Percentiles rank a stretch among this genome's conserved stretches.
Evolutionary conservation across 164 flowering plant species (phyloP).

Genomic region (Vitis labrusca): DNA sequence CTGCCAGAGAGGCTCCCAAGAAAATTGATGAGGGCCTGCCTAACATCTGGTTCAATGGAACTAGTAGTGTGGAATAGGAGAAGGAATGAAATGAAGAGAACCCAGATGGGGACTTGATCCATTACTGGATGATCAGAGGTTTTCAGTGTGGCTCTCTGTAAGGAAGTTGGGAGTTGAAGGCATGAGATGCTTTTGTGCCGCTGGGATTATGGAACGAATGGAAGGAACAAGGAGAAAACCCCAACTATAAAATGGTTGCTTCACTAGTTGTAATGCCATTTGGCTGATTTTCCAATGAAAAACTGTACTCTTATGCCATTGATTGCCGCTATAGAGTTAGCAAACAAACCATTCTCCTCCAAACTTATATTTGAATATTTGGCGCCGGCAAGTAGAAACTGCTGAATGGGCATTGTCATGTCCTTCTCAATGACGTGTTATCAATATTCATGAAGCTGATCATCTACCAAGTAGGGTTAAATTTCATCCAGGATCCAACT

Average conservation of each 20-base stretch:
- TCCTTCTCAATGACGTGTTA: not conserved
- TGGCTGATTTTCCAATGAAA: slow-evolving; percentile 34
- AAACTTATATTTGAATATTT: slow-evolving; percentile 6
- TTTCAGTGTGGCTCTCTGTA: not conserved
- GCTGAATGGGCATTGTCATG: not conserved
- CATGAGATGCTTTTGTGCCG: slow-evolving; percentile 4
- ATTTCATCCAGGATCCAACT: no score
- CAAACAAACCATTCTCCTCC: not conserved
- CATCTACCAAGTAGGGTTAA: no score
- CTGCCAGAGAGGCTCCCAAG: slow-evolving; percentile 19
- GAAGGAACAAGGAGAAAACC: slow-evolving; percentile 17
- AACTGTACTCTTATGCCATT: slow-evolving; percentile 15
- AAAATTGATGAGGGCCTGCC: slow-evolving; percentile 28
- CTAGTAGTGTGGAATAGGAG: slow-evolving; percentile 19
- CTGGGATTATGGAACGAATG: slow-evolving; percentile 3
- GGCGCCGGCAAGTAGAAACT: slow-evolving; percentile 19
- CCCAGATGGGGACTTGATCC: slow-evolving; percentile 30
- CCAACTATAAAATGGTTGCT: slow-evolving; percentile 9
- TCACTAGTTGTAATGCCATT: slow-evolving; percentile 11
- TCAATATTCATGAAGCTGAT: not conserved
- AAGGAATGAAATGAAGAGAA: slow-evolving; percentile 26
- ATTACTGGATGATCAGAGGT: slow-evolving; percentile 12
- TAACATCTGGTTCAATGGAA: slow-evolving; percentile 29
- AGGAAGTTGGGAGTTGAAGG: not conserved
- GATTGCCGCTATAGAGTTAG: not conserved